Evolutionary conservation across 495 filamentous ascomycete species (phyloP), one percentile per base, ranked within the genome.

Genomic region (Saxispiralis lemnorum): DNA sequence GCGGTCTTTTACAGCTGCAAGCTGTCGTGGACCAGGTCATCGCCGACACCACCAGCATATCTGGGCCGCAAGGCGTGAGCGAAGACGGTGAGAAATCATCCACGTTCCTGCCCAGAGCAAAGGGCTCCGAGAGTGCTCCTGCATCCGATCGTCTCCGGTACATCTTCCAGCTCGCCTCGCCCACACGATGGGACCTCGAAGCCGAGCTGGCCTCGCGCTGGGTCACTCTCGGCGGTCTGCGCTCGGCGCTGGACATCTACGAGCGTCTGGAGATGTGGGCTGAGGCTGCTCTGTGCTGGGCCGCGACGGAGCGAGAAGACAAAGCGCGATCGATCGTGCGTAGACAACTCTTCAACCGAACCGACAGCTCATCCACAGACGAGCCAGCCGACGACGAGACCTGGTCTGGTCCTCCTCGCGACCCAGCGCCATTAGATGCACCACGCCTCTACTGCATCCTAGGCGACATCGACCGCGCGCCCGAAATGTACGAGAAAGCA

Each of bases 11-110:
- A 5, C 89, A 99, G 61, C 74, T 99, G 54, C 89, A 99, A 63
- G 87, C 86, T 1, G 71, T 99, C 11, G 87, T 95, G 24, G 89
- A 99, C 47, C 89, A 99, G 52, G 79, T 99, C 42, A 77, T 99
- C 44, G 83, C 83, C 0, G 87, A 95, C 39, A 96, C 87, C 0
- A 70, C 77, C 2, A 10, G 9, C 13, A 14, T n/a, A 30, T 35
- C 58, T 61, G 35, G 38, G 35, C 16, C 7, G 14, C 6, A 37
- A 11, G 21, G 34, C 11, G 31, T 16, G 14, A 12, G 17, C 15
- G 21, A n/a, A 9, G 7, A 24, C 60, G 39, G n/a, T 16, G 43
- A 49, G n/a, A 53, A 64, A 9, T 60, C 63, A 4, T 76, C 80
- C 0, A 82, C 82, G 2, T 96, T 99, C 66, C 71, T 99, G 18